Conservation (phyloP, 164 flowering plant species). For the Aristolochia contorta region DNA sequence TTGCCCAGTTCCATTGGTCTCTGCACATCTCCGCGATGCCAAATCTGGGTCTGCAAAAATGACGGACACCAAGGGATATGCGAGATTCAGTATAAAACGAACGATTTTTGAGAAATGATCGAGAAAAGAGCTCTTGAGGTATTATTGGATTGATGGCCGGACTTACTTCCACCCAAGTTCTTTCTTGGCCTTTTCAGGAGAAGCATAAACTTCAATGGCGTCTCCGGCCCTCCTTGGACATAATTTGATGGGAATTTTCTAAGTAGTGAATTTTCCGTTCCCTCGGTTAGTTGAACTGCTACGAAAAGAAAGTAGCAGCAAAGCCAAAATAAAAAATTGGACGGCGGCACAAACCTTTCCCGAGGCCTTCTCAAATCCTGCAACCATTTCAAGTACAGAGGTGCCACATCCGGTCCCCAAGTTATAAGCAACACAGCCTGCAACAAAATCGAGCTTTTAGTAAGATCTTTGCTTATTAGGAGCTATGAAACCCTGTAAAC, state of each 20-base stretch:
- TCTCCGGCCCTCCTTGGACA: slow-evolving; percentile 88
- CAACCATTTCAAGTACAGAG: slow-evolving; percentile 72
- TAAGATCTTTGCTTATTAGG: too few species aligned
- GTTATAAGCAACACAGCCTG: slow-evolving; percentile 76
- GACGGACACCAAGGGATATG: not conserved
- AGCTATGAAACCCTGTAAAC: too few species aligned
- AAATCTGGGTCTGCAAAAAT: slow-evolving; percentile 55
- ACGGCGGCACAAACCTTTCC: slow-evolving; percentile 45
- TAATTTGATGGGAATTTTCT: slow-evolving; percentile 66
- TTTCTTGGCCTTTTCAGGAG: slow-evolving; percentile 66
- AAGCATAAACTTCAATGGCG: slow-evolving; percentile 90
- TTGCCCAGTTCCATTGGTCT: slow-evolving; percentile 65
- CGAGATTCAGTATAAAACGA: not conserved
- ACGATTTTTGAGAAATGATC: not conserved
- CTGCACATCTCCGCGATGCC: slow-evolving; percentile 74
- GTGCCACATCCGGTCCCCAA: slow-evolving; percentile 70
- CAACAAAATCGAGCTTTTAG: not conserved
- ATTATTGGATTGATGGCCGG: not conserved
- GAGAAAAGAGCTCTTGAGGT: not conserved
- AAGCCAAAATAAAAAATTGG: too few species aligned
- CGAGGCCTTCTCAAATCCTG: slow-evolving; percentile 70
- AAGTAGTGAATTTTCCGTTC: not conserved
- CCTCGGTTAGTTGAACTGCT: not conserved
- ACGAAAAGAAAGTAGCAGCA: too few species aligned
- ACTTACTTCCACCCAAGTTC: slow-evolving; percentile 97